phyloP scores from a whole-genome alignment of 2,329 filamentous ascomycete genomes.

The Boeremia lycopersici region DNA sequence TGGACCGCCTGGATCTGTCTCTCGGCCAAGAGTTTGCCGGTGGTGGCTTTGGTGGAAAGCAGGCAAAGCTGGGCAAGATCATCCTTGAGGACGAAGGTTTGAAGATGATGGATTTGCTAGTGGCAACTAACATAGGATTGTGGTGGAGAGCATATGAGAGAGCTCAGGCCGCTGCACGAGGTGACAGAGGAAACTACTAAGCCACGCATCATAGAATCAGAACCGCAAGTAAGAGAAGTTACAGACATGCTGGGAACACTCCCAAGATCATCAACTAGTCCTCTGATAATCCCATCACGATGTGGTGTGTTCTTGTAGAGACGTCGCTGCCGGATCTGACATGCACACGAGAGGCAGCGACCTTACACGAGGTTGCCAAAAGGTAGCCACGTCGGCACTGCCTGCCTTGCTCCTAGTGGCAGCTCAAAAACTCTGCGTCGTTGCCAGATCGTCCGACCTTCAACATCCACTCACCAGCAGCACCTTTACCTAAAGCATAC shows the following conservation, averaged over 20 bases:
- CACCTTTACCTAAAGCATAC: conserved; percentile 19
- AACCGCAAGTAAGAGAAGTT: background rate
- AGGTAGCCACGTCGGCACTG: background rate
- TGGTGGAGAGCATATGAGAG: conserved; percentile 91
- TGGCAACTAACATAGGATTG: conserved; percentile 87
- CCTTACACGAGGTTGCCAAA: background rate
- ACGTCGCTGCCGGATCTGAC: no score
- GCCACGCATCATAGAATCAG: background rate
- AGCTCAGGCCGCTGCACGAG: conserved; percentile 18
- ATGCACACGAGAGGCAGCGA: background rate
- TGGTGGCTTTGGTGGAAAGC: conserved; percentile 81
- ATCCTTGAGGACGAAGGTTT: conserved; percentile 87
- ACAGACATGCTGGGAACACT: no score
- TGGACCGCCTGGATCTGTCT: conserved; percentile 69
- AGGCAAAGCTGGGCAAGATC: conserved; percentile 91
- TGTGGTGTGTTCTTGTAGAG: background rate
- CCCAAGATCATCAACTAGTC: no score
- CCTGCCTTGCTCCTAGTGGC: background rate
- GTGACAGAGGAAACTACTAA: conserved; percentile 13
- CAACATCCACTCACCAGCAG: background rate
- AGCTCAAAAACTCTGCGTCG: background rate
- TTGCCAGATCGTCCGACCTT: background rate
- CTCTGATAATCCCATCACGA: background rate
- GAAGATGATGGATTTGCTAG: conserved; percentile 93
- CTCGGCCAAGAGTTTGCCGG: conserved; percentile 84